Percentiles rank a stretch among this genome's conserved stretches.
Conservation (phyloP, 1,139 yeast genomes). For the Keqinozyma sinolaborantium region DNA sequence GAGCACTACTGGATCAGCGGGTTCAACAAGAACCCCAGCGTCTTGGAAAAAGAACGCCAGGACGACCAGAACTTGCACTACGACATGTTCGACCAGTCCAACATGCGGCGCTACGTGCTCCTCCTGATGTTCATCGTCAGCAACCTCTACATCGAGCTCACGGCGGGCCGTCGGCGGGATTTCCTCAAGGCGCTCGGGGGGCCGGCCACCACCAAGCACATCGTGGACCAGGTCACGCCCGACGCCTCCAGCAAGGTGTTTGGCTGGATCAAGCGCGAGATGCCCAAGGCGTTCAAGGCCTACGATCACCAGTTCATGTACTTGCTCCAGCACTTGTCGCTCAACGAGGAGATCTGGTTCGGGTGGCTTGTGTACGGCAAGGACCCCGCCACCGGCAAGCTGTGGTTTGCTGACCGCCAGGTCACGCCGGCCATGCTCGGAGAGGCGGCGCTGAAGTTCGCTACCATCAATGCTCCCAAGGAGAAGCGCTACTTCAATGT, state of each 20-base stretch:
- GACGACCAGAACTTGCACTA: conserved; percentile 26
- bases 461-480: conserved; percentile 24
- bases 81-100: conserved; percentile 23
- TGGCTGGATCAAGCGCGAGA: conserved; percentile 23
- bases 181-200: conserved; percentile 23
- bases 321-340: conserved; percentile 23
- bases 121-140: conserved; percentile 31
- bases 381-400: conserved; percentile 26
- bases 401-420: conserved; percentile 22
- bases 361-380: conserved; percentile 40
- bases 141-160: conserved; percentile 27
- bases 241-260: conserved; percentile 21
- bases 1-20: conserved; percentile 34
- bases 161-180: conserved; percentile 18
- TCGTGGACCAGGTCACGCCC: conserved; percentile 30
- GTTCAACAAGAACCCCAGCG: conserved; percentile 17
- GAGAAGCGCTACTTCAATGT: conserved; percentile 37
- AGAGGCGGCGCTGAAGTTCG: conserved; percentile 13
- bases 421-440: conserved; percentile 21
- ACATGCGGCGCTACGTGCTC: conserved; percentile 25
- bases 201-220: conserved; percentile 30
- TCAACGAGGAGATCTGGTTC: conserved; percentile 39
- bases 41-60: conserved; percentile 15
- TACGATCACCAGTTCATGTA: conserved; percentile 25
- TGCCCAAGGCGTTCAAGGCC: conserved; percentile 16